Conservation (phyloP, 73 alveolate species). For the Paramecium pentaurelia region DNA sequence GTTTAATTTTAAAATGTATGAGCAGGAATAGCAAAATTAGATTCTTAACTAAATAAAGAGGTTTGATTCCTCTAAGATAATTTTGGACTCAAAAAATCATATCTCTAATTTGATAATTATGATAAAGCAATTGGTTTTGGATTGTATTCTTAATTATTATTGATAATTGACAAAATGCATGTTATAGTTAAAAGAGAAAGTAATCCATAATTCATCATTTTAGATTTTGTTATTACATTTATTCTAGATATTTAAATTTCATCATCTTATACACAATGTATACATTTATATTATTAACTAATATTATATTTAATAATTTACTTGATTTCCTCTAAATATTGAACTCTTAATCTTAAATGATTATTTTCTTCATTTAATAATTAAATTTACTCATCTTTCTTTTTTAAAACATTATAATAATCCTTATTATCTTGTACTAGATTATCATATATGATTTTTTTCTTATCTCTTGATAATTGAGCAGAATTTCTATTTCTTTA, state of each 20-base stretch:
- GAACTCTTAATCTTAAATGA: not conserved
- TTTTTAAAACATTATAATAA: not conserved
- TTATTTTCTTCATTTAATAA: not conserved
- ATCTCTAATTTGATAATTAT: not conserved
- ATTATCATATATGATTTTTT: not conserved
- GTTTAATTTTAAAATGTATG: not conserved
- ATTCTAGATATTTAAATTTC: not conserved
- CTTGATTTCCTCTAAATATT: not conserved
- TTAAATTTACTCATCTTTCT: not conserved
- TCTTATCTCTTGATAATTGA: not conserved
- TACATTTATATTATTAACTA: not conserved
- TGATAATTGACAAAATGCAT: not conserved
- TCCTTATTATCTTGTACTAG: not conserved
- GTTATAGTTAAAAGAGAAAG: not conserved
- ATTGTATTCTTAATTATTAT: not conserved
- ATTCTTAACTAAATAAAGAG: not conserved
- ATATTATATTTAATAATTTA: not conserved
- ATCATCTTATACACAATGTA: not conserved
- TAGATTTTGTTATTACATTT: not conserved
- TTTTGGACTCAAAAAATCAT: conserved; percentile 4
- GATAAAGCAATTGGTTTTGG: not conserved
- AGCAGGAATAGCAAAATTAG: not conserved
- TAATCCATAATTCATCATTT: not conserved
- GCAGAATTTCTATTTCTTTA: not conserved
- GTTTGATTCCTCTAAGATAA: not conserved